phyloP scores from a whole-genome alignment of 1,284 basidiomycete genomes.

The Ustilago esculenta region DNA sequence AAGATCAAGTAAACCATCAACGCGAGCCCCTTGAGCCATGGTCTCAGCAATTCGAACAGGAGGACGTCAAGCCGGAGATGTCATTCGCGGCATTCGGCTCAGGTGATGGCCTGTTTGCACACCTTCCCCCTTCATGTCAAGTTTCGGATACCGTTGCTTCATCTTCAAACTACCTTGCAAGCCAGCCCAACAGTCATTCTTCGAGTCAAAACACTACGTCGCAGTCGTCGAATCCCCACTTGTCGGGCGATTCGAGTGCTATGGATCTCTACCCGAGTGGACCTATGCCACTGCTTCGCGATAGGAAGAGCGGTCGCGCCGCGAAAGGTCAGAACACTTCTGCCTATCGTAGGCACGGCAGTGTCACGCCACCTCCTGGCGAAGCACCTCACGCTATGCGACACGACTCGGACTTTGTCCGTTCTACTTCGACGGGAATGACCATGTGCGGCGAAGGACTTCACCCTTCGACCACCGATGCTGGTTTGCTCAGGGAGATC shows the following conservation, averaged over 20 bases:
- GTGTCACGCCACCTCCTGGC: background rate
- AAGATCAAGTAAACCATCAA: too few relatives aligned
- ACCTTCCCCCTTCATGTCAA: constrained; percentile 1
- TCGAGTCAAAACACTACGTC: background rate
- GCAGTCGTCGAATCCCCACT: background rate
- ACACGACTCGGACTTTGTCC: background rate
- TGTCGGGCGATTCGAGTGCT: background rate
- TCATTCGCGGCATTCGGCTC: too few relatives aligned
- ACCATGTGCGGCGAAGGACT: background rate
- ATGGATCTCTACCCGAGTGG: background rate
- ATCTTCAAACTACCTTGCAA: background rate
- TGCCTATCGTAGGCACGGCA: background rate
- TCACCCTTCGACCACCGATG: background rate
- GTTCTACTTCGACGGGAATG: background rate
- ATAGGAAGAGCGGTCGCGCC: background rate
- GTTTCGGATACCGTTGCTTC: background rate
- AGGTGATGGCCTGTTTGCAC: background rate
- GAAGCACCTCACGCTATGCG: background rate
- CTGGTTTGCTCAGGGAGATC: constrained; percentile 6
- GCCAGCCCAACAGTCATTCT: background rate
- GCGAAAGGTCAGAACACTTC: too few relatives aligned
- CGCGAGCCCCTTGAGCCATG: too few relatives aligned
- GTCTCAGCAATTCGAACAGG: too few relatives aligned
- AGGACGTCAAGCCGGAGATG: too few relatives aligned
- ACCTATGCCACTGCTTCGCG: background rate